A percentile compares a stretch with the other conserved stretches of the same genome.
These are phyloP conservation scores for Serpula lacrymans DNA, from an alignment of 768 basidiomycete species.

Conservation along the genomic window DNA sequence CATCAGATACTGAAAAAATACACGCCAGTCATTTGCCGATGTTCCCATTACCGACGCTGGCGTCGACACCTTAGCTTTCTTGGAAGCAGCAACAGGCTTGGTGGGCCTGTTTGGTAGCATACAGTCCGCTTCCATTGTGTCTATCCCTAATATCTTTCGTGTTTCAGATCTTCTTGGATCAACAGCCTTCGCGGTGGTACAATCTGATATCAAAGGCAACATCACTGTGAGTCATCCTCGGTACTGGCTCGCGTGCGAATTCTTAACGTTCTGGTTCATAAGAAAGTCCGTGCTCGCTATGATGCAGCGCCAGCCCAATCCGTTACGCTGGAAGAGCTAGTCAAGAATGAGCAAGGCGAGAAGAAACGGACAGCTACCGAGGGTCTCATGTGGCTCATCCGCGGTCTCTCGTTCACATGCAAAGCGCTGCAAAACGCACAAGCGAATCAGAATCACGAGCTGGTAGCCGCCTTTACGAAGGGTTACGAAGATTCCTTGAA, in stretches of 20 bases:
- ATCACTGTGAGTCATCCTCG: slow-evolving; percentile 53
- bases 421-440: slow-evolving; percentile 72
- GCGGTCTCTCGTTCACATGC: slow-evolving; percentile 89
- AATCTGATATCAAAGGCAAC: slow-evolving; percentile 87
- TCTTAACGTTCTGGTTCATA: slow-evolving; percentile 4
- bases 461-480: slow-evolving; percentile 70
- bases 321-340: slow-evolving; percentile 78
- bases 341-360: slow-evolving; percentile 79
- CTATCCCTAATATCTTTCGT: neutral
- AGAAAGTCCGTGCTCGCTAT: slow-evolving; percentile 92
- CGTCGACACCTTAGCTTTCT: slow-evolving; percentile 83
- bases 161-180: slow-evolving; percentile 78
- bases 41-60: slow-evolving; percentile 84
- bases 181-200: slow-evolving; percentile 78
- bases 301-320: slow-evolving; percentile 61
- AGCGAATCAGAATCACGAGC: slow-evolving; percentile 49
- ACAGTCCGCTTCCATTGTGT: neutral
- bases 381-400: slow-evolving; percentile 90
- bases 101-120: slow-evolving; percentile 87
- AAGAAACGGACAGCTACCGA: slow-evolving; percentile 89
- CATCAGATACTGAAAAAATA: neutral
- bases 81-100: slow-evolving; percentile 85
- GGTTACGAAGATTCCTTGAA: slow-evolving; percentile 83
- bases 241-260: neutral
- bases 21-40: slow-evolving; percentile 90